A percentile compares a stretch with the other conserved stretches of the same genome.
These are phyloP conservation scores for Sporothrix euskadiensis DNA, from an alignment of 2,329 filamentous ascomycete genomes.

Conservation along the genomic window DNA sequence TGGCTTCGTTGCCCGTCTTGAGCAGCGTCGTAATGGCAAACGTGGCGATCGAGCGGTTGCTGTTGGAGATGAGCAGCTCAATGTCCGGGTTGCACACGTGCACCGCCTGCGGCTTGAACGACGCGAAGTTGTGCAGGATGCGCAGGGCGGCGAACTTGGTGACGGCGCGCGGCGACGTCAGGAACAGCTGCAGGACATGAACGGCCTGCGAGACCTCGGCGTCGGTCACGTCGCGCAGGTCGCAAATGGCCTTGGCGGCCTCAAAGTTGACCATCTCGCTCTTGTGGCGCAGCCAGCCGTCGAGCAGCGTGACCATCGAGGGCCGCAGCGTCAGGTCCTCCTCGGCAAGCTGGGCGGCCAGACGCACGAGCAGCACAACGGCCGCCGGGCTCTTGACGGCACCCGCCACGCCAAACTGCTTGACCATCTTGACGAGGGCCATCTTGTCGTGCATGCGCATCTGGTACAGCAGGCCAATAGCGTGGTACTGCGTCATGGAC, in stretches of 20 bases:
- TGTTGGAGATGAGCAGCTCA: slow-evolving; percentile 93
- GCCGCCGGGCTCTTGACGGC: slow-evolving; percentile 94
- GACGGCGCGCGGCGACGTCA: slow-evolving; percentile 90
- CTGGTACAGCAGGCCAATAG: slow-evolving; percentile 94
- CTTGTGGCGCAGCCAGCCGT: slow-evolving; percentile 97
- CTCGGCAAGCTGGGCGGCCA: slow-evolving; percentile 91
- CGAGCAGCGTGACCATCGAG: slow-evolving; percentile 95
- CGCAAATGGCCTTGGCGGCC: slow-evolving; percentile 95
- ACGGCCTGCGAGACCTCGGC: slow-evolving; percentile 89
- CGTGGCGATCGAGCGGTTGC: slow-evolving; percentile 94
- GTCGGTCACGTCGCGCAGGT: slow-evolving; percentile 90
- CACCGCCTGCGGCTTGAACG: slow-evolving; percentile 92
- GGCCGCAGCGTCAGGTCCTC: slow-evolving; percentile 86
- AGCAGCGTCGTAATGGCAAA: slow-evolving; percentile 97
- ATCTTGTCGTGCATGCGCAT: slow-evolving; percentile 98
- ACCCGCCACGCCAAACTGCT: slow-evolving; percentile 90
- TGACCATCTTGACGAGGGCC: slow-evolving; percentile 99
- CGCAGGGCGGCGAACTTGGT: slow-evolving; percentile 97
- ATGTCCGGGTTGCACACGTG: slow-evolving; percentile 96
- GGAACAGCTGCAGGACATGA: slow-evolving; percentile 92
- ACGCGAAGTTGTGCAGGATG: slow-evolving; percentile 93
- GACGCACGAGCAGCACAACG: slow-evolving; percentile 84
- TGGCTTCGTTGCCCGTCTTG: slow-evolving; percentile 97
- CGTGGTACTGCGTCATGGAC: slow-evolving; percentile 98
- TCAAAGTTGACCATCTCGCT: slow-evolving; percentile 99